Evolutionary conservation across 345 rosid genomes (phyloP).

Genomic region (Bretschneidera sinensis): DNA sequence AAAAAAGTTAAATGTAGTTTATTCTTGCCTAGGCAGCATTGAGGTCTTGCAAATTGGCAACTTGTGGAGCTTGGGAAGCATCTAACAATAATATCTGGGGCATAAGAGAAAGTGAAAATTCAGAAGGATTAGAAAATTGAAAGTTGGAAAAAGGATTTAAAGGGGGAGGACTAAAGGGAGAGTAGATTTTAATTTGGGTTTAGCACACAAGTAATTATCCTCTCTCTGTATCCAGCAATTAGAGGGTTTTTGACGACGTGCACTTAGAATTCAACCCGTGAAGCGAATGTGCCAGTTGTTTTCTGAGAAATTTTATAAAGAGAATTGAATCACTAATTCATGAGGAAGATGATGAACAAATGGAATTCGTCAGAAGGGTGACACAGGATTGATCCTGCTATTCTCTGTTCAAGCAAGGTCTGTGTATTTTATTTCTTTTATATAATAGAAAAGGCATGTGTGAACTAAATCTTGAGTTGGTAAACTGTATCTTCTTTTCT

Average conservation of each 20-base stretch:
- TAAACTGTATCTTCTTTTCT: no score
- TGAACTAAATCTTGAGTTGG: no score
- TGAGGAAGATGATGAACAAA: no score
- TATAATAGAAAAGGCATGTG: no score
- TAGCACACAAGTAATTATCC: conserved; percentile 45
- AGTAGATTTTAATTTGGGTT: conserved; percentile 33
- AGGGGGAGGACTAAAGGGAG: conserved; percentile 26
- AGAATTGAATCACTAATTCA: no score
- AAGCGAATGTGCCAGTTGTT: conserved; percentile 32
- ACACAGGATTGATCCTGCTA: no score
- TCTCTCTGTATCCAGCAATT: conserved; percentile 36
- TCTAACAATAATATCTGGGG: conserved; percentile 42
- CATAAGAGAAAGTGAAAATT: conserved; percentile 17
- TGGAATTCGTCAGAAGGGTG: no score
- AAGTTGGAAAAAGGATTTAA: conserved; percentile 15
- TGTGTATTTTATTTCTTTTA: no score
- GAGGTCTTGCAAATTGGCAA: conserved; percentile 28
- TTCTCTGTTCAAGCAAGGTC: no score
- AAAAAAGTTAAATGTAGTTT: conserved; percentile 42
- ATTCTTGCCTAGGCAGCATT: conserved; percentile 48
- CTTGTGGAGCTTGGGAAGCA: conserved; percentile 38
- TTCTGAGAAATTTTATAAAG: conserved; percentile 44
- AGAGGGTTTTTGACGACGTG: conserved; percentile 49
- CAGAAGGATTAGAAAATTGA: conserved; percentile 11
- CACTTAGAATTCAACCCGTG: conserved; percentile 50